These are phyloP conservation scores for Cyberlindnera veronae DNA, from an alignment of 805 yeast genomes.

Conservation along the genomic window DNA sequence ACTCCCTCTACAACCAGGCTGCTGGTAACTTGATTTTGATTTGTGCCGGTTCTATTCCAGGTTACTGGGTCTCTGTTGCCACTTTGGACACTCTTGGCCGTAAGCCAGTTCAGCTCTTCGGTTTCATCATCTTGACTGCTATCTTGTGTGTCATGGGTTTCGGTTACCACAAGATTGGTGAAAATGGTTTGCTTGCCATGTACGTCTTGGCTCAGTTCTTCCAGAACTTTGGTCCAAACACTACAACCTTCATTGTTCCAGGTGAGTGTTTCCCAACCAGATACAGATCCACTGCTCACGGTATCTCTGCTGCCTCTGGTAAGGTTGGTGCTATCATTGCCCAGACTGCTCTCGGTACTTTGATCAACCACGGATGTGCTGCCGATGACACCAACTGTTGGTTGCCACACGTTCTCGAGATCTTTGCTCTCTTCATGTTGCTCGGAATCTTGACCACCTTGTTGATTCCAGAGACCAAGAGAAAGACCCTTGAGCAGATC, in stretches of 20 bases:
- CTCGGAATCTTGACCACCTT: conserved; percentile 64
- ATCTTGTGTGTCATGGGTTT: conserved; percentile 81
- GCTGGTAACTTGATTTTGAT: conserved; percentile 91
- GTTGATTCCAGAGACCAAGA: conserved; percentile 85
- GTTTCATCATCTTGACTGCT: conserved; percentile 68
- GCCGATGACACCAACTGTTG: conserved; percentile 57
- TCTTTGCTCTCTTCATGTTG: conserved; percentile 89
- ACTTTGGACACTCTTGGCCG: conserved; percentile 81
- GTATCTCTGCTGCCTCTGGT: conserved; percentile 90
- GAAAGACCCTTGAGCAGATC: conserved; percentile 84
- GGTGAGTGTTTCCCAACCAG: conserved; percentile 94
- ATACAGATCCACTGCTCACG: conserved; percentile 94
- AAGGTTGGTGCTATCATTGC: conserved; percentile 93
- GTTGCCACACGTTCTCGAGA: conserved; percentile 91
- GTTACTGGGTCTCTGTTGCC: conserved; percentile 84
- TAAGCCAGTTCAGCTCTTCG: conserved; percentile 75
- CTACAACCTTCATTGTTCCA: conserved; percentile 86
- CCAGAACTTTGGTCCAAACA: conserved; percentile 91
- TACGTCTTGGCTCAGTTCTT: conserved; percentile 83
- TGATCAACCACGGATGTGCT: conserved; percentile 75
- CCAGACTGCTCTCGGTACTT: conserved; percentile 81
- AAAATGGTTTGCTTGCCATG: conserved; percentile 67
- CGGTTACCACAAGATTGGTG: conserved; percentile 68
- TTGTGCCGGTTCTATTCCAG: conserved; percentile 95
- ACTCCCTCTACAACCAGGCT: conserved; percentile 67